Percentiles rank a stretch among this genome's conserved stretches.
phyloP scores from a whole-genome alignment of 1,284 basidiomycete species.

The Bjerkandera adusta region DNA sequence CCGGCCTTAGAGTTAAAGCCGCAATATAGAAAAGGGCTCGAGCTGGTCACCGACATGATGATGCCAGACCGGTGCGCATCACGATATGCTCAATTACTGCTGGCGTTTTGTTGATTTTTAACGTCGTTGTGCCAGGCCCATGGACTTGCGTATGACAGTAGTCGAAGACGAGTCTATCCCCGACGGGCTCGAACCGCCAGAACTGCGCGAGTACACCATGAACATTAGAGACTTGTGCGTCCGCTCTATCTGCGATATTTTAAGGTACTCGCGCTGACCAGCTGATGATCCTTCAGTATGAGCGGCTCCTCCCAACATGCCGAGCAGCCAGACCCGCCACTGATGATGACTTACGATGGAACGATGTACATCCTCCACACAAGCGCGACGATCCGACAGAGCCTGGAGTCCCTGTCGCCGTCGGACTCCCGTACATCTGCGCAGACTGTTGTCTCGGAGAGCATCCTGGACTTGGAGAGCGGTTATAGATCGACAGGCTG shows the following conservation, averaged over 20 bases:
- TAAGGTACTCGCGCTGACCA: too few species aligned
- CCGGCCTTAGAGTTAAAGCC: constrained; percentile 11
- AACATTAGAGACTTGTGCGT: constrained; percentile 47
- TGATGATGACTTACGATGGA: constrained; percentile 39
- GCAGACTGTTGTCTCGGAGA: constrained; percentile 25
- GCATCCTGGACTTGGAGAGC: constrained; percentile 52
- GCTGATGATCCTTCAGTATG: too few species aligned
- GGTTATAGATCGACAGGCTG: constrained; percentile 50
- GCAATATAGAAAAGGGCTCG: constrained; percentile 32
- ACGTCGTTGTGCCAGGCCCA: constrained; percentile 20
- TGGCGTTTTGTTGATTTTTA: constrained; percentile 6
- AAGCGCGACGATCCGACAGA: constrained; percentile 50
- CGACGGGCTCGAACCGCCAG: constrained; percentile 36
- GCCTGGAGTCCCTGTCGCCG: constrained; percentile 23
- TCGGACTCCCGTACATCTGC: background rate
- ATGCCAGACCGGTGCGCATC: constrained; percentile 54
- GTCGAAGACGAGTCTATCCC: constrained; percentile 33
- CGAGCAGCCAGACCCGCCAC: constrained; percentile 50
- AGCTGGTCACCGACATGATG: constrained; percentile 45
- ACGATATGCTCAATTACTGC: background rate
- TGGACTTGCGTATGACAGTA: constrained; percentile 36
- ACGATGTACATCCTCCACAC: constrained; percentile 48
- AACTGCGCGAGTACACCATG: constrained; percentile 41
- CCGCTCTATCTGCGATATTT: too few species aligned
- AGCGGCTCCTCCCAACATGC: too few species aligned